Conservation (phyloP, 148 eudicot genomes). For the Rhododendron williamsianum region DNA sequence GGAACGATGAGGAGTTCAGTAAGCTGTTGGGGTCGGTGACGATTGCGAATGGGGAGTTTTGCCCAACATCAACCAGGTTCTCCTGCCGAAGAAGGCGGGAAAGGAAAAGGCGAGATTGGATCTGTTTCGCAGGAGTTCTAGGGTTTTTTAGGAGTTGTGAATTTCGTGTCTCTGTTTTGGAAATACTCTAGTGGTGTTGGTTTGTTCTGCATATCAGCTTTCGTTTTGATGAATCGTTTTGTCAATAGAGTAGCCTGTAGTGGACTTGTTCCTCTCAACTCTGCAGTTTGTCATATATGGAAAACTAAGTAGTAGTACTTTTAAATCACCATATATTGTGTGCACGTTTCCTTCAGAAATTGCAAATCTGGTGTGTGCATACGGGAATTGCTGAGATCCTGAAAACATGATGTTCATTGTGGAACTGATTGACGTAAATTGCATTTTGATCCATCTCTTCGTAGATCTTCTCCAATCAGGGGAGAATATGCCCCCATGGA, state of each 20-base stretch:
- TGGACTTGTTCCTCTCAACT: no score
- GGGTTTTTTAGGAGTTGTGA: background rate
- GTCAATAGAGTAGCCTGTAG: background rate
- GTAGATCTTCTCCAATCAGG: background rate
- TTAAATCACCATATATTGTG: background rate
- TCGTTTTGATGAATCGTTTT: background rate
- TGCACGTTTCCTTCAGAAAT: background rate
- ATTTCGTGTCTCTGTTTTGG: background rate
- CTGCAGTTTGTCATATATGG: background rate
- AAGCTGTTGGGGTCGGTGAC: constrained; percentile 36
- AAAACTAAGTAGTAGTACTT: background rate
- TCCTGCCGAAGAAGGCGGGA: constrained; percentile 38
- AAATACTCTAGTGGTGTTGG: no score
- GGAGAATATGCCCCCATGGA: background rate
- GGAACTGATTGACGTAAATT: no score
- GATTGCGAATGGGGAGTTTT: constrained; percentile 44
- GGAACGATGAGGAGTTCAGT: constrained; percentile 44
- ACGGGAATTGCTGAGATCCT: no score
- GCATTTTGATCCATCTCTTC: no score
- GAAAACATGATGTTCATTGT: no score
- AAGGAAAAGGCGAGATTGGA: constrained; percentile 23
- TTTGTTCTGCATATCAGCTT: background rate
- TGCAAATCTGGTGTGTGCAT: background rate
- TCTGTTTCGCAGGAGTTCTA: constrained; percentile 41
- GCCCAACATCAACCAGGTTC: constrained; percentile 34